Evolutionary conservation across 371 early-diverging fungal genomes (phyloP), one percentile per base, ranked within the genome.

Genomic region (Rhizopus microsporus): DNA sequence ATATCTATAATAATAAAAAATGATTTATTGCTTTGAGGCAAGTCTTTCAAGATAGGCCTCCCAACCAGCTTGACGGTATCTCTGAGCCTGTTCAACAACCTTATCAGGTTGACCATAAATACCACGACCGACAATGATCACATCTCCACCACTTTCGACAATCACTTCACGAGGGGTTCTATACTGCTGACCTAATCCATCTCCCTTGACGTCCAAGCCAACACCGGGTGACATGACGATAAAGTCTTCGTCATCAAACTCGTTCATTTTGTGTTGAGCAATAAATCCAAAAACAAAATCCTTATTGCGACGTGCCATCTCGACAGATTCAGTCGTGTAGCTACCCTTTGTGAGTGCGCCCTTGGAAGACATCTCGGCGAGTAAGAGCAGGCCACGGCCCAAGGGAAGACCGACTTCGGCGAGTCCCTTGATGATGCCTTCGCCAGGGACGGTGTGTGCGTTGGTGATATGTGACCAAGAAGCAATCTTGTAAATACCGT

Each of bases 51-150:
- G 71, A 67, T 98, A 97, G 0, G 97, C 96, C 16, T 86, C 77
- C 98, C 98, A 98, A 10, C 97, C 98, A 35, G 94, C 96, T 63
- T 91, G 86, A 54, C 88, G 85, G 72, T 95, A 98, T 49, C 86
- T 78, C 68, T 87, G 78, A 17, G 94, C 95, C 66, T 91, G 90
- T 2, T 47, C 61, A 34, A 75, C 84, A 3, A 87, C 71, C 62
- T 92, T 87, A 35, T 88, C 86, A 15, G 84, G 91, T 5, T 84
- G 75, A 23, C 90, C 94, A 68, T 97, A 96, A 61, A 98, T 94
- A 51, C 94, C 97, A 49, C 98, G 82, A 32, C 98, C 98, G 2
- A 98, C 98, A 75, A 98, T 98, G 62, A 98, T 96, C 15, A 97
- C 83, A 80, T 98, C 98, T 52, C 93, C 88, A 13, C 88, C 89